These are phyloP conservation scores for Coemansia sp. DNA, from an alignment of 192 early-diverging fungal species.

Conservation along the genomic window DNA sequence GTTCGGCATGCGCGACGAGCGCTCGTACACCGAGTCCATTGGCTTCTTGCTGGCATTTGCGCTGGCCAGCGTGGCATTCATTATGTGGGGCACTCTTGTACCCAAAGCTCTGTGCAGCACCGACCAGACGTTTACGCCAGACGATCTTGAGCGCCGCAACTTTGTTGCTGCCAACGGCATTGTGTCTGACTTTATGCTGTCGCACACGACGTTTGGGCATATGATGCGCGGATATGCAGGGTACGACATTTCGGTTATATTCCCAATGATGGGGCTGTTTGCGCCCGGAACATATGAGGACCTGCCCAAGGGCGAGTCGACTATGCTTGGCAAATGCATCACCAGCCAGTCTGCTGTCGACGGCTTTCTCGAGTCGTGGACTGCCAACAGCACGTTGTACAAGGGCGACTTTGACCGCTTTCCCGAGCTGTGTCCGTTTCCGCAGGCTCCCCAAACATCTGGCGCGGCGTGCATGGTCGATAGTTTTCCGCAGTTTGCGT, in stretches of 20 bases:
- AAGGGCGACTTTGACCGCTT: conserved; percentile 11
- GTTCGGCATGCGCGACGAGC: conserved; percentile 36
- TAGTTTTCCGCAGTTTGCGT: conserved; percentile 31
- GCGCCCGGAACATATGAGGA: conserved; percentile 12
- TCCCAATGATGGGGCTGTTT: conserved; percentile 42
- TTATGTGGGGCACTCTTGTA: conserved; percentile 51
- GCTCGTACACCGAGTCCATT: conserved; percentile 34
- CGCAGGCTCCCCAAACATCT: conserved; percentile 46
- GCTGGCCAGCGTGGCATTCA: conserved; percentile 50
- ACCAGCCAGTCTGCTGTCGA: conserved; percentile 13
- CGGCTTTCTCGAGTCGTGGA: conserved; percentile 34
- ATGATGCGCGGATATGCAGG: conserved; percentile 46
- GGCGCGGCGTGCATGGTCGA: conserved; percentile 28
- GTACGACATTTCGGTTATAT: conserved; percentile 44
- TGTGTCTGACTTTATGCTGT: conserved; percentile 47
- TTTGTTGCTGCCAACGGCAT: conserved; percentile 52
- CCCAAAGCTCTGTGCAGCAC: conserved; percentile 53
- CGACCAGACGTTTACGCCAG: conserved; percentile 42
- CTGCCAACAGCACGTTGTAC: conserved; percentile 25
- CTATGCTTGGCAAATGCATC: conserved; percentile 32
- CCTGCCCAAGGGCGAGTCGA: conserved; percentile 1
- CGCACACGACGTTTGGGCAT: conserved; percentile 27
- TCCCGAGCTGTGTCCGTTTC: conserved; percentile 43
- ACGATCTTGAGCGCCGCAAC: conserved; percentile 19
- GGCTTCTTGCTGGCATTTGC: conserved; percentile 47